Evolutionary conservation across 73 alveolate genomes (phyloP), one percentile per base, ranked within the genome.

Genomic region (Stentor roeselii): DNA sequence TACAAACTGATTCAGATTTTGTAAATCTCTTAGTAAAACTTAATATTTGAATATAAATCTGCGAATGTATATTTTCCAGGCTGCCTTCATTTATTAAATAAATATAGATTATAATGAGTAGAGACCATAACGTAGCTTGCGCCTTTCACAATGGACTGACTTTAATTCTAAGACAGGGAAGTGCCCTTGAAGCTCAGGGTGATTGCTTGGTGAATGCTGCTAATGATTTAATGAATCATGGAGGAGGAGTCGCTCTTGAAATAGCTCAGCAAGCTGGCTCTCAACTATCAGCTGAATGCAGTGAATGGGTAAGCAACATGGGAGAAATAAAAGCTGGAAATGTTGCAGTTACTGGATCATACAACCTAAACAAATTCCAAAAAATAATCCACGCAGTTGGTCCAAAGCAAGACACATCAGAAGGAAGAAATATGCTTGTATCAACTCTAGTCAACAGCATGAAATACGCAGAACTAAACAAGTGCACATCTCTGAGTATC

Each of bases 351-450:
- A 50, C 67, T 11, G 21, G 21, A 6, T 21, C 67, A 11, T 50
- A 11, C 6, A 50, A 50, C 21, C 21, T 50, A 21, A 50, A 50
- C n/a, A 31, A 31, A 1, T 84, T 78, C 39, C 3, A 78, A 3
- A 38, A 78, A 31, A 58, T 84, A 21, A 0, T 84, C 35, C 90
- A 84, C 36, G 89, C 90, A 3, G 90, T 84, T 77, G 90, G 90
- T 3, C 90, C 90, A 35, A 39, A 67, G 34, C 50, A 67, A 67
- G 41, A 67, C 21, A 34, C 15, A 1, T 21, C n/a, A 67, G 14
- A 21, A 67, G 0, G 34, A 15, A 34, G 2, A 40, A n/a, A 67
- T 21, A 32, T 21, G 0, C 37, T 67, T 15, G 0, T 67, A 21
- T 67, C 80, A 67, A 32, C 75, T 3, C 2, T 27, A 30, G 27